Percentiles rank a stretch among this genome's conserved stretches.
Conservation (phyloP, 2,329 filamentous ascomycete genomes). For the Gremmenia infestans region DNA sequence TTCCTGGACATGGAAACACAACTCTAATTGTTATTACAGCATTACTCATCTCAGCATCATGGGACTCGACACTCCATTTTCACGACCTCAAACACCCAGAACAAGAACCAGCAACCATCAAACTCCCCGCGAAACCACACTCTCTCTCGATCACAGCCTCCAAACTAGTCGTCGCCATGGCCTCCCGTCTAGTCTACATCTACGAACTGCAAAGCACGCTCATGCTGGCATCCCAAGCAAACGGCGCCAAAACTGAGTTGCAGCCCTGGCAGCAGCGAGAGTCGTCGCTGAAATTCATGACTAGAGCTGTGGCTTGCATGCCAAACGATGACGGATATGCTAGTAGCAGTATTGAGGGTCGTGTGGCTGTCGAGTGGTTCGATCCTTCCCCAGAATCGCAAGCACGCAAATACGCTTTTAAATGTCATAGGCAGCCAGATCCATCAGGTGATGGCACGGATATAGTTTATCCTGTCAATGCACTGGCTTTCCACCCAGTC, state of each 20-base stretch:
- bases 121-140: conserved; percentile 82
- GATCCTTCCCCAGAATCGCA: conserved; percentile 84
- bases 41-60: conserved; percentile 83
- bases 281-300: conserved; percentile 94
- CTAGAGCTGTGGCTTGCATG: conserved; percentile 90
- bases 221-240: conserved; percentile 47
- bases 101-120: conserved; percentile 56
- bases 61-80: conserved; percentile 87
- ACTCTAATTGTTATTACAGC: conserved; percentile 35
- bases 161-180: conserved; percentile 94
- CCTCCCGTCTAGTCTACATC: conserved; percentile 86
- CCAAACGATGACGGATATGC: conserved; percentile 93
- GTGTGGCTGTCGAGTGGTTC: conserved; percentile 97
- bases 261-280: conserved; percentile 91
- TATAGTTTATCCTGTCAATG: conserved; percentile 69
- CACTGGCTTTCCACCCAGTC: conserved; percentile 63
- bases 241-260: conserved; percentile 43
- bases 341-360: conserved; percentile 85
- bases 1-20: not conserved
- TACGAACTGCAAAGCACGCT: conserved; percentile 75
- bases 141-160: conserved; percentile 71
- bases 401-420: conserved; percentile 95
- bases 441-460: conserved; percentile 55
- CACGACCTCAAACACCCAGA: conserved; percentile 57
- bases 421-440: conserved; percentile 81